A percentile compares a stretch with the other conserved stretches of the same genome.
Conservation (phyloP, 768 basidiomycete genomes). For the Termitomyces sp. region DNA sequence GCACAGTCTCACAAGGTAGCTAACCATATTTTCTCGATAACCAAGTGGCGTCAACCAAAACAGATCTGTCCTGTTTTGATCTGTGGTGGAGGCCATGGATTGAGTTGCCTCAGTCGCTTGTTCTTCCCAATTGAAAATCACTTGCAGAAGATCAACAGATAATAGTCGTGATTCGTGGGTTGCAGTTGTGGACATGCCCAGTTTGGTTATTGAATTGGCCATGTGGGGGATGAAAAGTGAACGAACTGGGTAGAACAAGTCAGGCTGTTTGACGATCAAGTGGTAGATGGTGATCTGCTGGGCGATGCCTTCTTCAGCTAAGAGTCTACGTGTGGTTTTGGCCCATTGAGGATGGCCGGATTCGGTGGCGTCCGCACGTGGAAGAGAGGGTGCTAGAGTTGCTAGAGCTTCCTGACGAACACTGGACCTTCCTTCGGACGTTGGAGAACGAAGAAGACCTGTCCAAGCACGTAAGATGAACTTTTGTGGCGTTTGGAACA, state of each 20-base stretch:
- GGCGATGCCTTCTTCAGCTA: conserved; percentile 84
- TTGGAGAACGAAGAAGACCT: conserved; percentile 75
- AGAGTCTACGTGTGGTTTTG: conserved; percentile 71
- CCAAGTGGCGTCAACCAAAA: conserved; percentile 72
- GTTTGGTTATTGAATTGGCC: conserved; percentile 81
- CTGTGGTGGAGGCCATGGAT: conserved; percentile 11
- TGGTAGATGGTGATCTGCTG: conserved; percentile 79
- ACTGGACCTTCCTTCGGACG: conserved; percentile 64
- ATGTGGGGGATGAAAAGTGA: conserved; percentile 92
- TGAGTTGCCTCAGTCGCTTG: conserved; percentile 33
- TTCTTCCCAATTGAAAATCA: conserved; percentile 93
- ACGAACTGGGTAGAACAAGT: conserved; percentile 89
- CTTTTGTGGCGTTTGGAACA: conserved; percentile 84
- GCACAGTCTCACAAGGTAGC: conserved; percentile 89
- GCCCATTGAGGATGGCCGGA: conserved; percentile 76
- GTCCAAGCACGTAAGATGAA: conserved; percentile 90
- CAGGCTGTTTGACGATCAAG: conserved; percentile 84
- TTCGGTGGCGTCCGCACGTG: conserved; percentile 51
- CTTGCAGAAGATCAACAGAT: conserved; percentile 86
- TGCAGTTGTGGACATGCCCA: conserved; percentile 72
- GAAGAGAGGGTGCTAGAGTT: conserved; percentile 78
- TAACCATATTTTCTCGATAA: conserved; percentile 87
- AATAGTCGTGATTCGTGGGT: conserved; percentile 78
- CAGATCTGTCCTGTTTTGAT: conserved; percentile 19
- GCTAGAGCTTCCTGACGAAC: conserved; percentile 83